phyloP scores from a whole-genome alignment of 306 rosid species.

The Cicer chorassanicum region DNA sequence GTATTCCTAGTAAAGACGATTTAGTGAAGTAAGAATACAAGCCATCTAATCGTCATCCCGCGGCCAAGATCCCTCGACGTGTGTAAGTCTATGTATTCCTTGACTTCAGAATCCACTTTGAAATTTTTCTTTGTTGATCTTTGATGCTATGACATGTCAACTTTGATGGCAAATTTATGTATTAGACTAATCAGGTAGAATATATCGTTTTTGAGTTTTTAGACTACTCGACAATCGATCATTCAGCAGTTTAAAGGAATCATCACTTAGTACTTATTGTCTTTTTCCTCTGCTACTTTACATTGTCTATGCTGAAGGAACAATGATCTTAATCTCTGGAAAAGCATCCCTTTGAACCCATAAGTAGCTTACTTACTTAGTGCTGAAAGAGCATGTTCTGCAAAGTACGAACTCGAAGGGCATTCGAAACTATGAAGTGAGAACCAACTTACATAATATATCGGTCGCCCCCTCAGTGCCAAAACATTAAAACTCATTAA shows the following conservation, averaged over 20 bases:
- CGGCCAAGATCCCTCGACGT: neutral
- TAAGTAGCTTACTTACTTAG: neutral
- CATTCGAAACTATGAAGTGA: constrained; percentile 1
- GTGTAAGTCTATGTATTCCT: neutral
- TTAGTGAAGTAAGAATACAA: neutral
- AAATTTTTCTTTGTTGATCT: neutral
- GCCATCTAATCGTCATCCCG: neutral
- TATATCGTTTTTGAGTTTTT: constrained; percentile 18
- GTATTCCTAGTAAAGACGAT: neutral
- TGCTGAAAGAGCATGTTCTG: constrained; percentile 23
- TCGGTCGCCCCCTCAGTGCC: neutral
- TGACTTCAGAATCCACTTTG: neutral
- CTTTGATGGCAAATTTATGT: neutral
- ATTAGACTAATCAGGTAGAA: neutral
- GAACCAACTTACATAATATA: neutral
- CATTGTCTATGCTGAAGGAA: constrained; percentile 10
- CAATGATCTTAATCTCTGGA: constrained; percentile 1
- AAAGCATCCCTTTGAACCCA: constrained; percentile 26
- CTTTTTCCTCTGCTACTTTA: constrained; percentile 25
- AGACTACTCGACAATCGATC: constrained; percentile 17
- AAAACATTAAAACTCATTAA: neutral
- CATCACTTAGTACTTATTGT: neutral
- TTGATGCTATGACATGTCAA: neutral
- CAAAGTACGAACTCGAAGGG: neutral
- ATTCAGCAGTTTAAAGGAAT: constrained; percentile 1